phyloP scores from a whole-genome alignment of 2,329 filamentous ascomycete species.

The Lecanoromycetidae sp. region DNA sequence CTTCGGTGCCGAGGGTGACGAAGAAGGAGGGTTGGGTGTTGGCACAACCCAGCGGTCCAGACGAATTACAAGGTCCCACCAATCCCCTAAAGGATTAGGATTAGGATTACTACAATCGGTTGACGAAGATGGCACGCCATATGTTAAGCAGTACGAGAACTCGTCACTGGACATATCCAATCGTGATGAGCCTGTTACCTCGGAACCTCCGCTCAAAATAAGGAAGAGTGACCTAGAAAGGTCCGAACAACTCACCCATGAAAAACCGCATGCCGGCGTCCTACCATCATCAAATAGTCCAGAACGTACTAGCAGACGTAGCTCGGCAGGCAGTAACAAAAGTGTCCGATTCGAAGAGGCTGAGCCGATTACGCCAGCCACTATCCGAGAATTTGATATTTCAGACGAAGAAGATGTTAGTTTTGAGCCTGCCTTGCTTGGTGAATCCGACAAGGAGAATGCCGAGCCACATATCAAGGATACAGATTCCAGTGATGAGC shows the following conservation, averaged over 20 bases:
- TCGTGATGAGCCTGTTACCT: constrained; percentile 19
- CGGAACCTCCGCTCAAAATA: neutral
- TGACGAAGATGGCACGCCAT: constrained; percentile 16
- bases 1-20: neutral
- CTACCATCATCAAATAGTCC: constrained; percentile 9
- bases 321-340: constrained; percentile 19
- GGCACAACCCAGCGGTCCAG: neutral
- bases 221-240: constrained; percentile 1
- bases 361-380: constrained; percentile 12
- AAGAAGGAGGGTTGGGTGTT: neutral
- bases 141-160: constrained; percentile 15
- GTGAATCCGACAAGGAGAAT: constrained; percentile 23
- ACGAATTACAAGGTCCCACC: constrained; percentile 1
- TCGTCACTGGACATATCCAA: constrained; percentile 23
- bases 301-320: constrained; percentile 14
- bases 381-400: constrained; percentile 20
- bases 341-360: constrained; percentile 19
- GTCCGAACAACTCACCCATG: neutral
- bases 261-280: neutral
- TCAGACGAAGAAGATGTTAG: constrained; percentile 21
- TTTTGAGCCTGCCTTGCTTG: constrained; percentile 18
- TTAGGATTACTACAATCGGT: constrained; percentile 14
- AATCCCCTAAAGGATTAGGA: constrained; percentile 11
- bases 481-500: constrained; percentile 21
- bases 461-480: constrained; percentile 14